A percentile compares a stretch with the other conserved stretches of the same genome.
phyloP scores from a whole-genome alignment of 768 basidiomycete genomes.

The Boletus subparvulus region DNA sequence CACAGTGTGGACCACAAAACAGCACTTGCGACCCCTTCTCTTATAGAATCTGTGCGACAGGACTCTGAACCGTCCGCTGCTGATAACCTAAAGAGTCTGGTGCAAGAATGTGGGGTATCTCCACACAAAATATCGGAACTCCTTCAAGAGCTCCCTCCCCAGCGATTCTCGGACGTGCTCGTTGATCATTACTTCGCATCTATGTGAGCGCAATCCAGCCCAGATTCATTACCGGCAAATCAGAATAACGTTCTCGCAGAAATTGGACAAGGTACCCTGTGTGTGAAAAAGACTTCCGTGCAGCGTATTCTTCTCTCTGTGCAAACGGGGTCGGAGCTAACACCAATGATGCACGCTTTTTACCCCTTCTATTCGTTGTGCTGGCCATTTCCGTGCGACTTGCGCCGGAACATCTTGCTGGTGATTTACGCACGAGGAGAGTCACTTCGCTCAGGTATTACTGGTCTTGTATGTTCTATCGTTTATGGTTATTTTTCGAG shows the following conservation, averaged over 20 bases:
- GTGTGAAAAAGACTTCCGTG: slow-evolving; percentile 79
- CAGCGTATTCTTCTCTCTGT: slow-evolving; percentile 65
- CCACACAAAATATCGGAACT: slow-evolving; percentile 90
- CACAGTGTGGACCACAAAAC: slow-evolving; percentile 29
- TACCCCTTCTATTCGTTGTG: slow-evolving; percentile 92
- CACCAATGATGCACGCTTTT: slow-evolving; percentile 76
- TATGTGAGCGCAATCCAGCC: slow-evolving; percentile 48
- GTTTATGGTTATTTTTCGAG: slow-evolving; percentile 3
- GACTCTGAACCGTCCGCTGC: slow-evolving; percentile 55
- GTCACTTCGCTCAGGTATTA: slow-evolving; percentile 88
- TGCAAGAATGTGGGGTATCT: slow-evolving; percentile 90
- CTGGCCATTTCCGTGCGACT: slow-evolving; percentile 84
- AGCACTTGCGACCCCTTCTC: slow-evolving; percentile 28
- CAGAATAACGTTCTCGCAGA: slow-evolving; percentile 38
- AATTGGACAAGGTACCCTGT: slow-evolving; percentile 95
- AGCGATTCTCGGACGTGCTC: slow-evolving; percentile 69
- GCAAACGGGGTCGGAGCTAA: slow-evolving; percentile 61
- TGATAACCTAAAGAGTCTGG: slow-evolving; percentile 80
- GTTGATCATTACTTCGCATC: slow-evolving; percentile 79
- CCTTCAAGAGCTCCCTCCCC: slow-evolving; percentile 82
- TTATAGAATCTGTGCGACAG: slow-evolving; percentile 44
- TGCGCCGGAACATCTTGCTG: slow-evolving; percentile 81
- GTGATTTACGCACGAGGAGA: slow-evolving; percentile 71
- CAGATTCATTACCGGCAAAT: background rate
- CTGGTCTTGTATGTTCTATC: slow-evolving; percentile 78